These are phyloP conservation scores for Vigna unguiculata DNA, from an alignment of 306 rosid species.

Conservation along the genomic window DNA sequence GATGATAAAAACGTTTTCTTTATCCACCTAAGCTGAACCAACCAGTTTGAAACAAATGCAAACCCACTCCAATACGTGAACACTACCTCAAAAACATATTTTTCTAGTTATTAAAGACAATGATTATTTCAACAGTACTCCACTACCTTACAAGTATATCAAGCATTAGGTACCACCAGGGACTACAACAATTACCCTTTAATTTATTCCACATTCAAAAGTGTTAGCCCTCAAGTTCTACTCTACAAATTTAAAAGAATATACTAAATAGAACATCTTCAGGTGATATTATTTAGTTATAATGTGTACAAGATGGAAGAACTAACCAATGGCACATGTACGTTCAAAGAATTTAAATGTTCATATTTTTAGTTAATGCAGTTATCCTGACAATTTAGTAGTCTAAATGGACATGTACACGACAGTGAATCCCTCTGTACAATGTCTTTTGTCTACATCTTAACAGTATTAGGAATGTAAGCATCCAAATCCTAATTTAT, in stretches of 20 bases:
- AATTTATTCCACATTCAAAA: background rate
- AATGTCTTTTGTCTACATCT: background rate
- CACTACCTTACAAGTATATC: constrained; percentile 26
- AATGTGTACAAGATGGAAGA: background rate
- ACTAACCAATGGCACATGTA: background rate
- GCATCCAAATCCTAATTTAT: background rate
- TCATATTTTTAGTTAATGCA: background rate
- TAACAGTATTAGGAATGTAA: background rate
- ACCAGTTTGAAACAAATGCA: background rate
- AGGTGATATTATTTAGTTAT: background rate
- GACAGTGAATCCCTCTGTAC: constrained; percentile 22
- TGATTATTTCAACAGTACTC: background rate
- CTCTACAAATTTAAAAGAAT: background rate
- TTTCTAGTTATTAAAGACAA: background rate
- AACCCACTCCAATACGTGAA: constrained; percentile 9
- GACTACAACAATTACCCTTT: constrained; percentile 10
- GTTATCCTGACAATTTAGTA: constrained; percentile 11
- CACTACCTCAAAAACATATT: background rate
- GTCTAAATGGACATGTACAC: background rate
- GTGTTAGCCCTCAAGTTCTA: background rate
- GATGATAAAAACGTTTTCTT: background rate
- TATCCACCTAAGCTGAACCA: constrained; percentile 13
- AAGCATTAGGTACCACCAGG: constrained; percentile 2
- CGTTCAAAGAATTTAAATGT: background rate
- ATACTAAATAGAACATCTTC: background rate